Evolutionary conservation across 1,139 yeast species (phyloP).

Genomic region (Komagataea norvegica): DNA sequence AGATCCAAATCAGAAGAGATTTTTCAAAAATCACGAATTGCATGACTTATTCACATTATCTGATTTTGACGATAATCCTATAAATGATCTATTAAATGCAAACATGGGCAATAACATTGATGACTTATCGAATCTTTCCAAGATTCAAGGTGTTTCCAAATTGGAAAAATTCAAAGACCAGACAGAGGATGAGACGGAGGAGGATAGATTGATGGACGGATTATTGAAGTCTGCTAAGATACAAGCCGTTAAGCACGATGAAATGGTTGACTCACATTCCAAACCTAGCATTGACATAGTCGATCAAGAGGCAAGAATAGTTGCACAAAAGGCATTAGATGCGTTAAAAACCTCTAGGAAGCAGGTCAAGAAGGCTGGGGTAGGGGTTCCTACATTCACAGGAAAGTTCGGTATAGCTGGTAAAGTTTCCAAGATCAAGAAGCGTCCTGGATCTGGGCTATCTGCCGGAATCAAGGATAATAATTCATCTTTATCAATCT

Average conservation of each 20-base stretch:
- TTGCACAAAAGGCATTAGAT: constrained; percentile 74
- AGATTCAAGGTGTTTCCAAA: constrained; percentile 42
- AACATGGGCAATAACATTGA: constrained; percentile 32
- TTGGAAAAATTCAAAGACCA: constrained; percentile 44
- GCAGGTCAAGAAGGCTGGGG: constrained; percentile 54
- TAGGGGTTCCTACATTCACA: constrained; percentile 96
- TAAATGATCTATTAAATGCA: constrained; percentile 2
- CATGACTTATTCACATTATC: constrained; percentile 87
- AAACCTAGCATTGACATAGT: constrained; percentile 51
- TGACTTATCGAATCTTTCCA: constrained; percentile 51
- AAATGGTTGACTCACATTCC: constrained; percentile 54
- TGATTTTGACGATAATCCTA: constrained; percentile 49
- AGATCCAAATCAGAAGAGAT: constrained; percentile 91
- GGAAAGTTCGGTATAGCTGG: constrained; percentile 90
- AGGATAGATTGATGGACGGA: constrained; percentile 68
- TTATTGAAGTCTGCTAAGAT: constrained; percentile 63
- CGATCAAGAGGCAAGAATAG: constrained; percentile 69
- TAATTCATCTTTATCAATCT: constrained; percentile 20
- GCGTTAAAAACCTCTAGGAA: constrained; percentile 67
- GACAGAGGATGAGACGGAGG: constrained; percentile 40
- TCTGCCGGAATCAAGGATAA: constrained; percentile 7
- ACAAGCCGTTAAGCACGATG: constrained; percentile 75
- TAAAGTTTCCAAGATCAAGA: constrained; percentile 29
- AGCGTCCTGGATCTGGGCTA: constrained; percentile 5
- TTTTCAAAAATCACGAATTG: constrained; percentile 86